phyloP scores from a whole-genome alignment of 352 stramenopile species.

The Peronospora belbahrii region DNA sequence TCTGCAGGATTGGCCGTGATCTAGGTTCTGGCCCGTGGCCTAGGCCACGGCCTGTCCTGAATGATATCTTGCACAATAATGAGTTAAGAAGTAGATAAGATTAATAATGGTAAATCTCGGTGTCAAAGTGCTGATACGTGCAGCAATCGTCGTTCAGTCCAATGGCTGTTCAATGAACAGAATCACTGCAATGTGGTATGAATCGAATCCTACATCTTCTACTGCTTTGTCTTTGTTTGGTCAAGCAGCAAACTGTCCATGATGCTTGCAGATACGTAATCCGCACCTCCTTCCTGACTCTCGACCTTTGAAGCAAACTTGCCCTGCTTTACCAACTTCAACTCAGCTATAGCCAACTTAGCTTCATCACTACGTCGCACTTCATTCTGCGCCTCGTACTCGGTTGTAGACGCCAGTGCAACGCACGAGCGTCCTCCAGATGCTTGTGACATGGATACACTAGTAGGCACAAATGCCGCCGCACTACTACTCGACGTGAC shows the following conservation, averaged over 20 bases:
- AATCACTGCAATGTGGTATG: no score
- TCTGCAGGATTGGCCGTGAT: no score
- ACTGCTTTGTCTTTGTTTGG: conserved; percentile 11
- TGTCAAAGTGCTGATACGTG: no score
- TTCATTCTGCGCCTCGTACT: conserved; percentile 20
- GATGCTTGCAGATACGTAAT: conserved; percentile 77
- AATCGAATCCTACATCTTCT: no score
- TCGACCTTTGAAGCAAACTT: conserved; percentile 51
- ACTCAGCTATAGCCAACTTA: conserved; percentile 53
- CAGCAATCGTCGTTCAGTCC: no score
- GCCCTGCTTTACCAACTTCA: conserved; percentile 46
- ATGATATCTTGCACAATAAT: no score
- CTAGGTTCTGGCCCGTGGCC: no score
- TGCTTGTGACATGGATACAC: not conserved
- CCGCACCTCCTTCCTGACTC: conserved; percentile 60
- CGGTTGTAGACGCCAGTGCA: conserved; percentile 26
- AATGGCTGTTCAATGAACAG: no score
- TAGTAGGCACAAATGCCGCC: not conserved
- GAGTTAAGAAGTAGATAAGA: no score
- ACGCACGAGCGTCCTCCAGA: conserved; percentile 30
- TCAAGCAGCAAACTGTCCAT: conserved; percentile 70
- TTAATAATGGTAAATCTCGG: no score
- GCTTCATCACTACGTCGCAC: conserved; percentile 32
- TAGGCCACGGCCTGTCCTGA: no score
- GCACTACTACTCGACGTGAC: not conserved